Evolutionary conservation across 225 moss, liverwort and hornwort genomes (phyloP), one percentile per base, ranked within the genome.

Genomic region (Polytrichum formosum): DNA sequence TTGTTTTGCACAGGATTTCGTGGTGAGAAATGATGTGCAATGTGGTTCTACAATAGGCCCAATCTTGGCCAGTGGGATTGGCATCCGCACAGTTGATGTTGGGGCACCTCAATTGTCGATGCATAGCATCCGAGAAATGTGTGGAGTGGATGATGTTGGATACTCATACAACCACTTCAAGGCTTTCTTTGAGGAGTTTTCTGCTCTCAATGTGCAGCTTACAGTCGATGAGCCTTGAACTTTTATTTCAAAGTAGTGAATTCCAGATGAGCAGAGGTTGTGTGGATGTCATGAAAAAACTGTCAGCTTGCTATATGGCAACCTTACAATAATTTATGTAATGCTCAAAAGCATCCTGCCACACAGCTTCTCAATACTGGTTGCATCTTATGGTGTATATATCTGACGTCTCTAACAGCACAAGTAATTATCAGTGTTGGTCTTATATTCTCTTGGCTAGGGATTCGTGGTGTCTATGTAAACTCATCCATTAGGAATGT

Each of bases 21-120:
- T 94, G 30, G 88, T 98, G 65, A 88, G 94, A 53, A 98, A 98
- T 69, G 98, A 98, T 65, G 87, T 94, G 94, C 70, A 76, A 26
- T 98, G 98, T 75, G 98, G 98, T 73, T 94, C 94, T 70, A 98
- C 98, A 9, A 98, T 98, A 70, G 98, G 98, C n/a, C 98, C 98
- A 25, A 98, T 94, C 26, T 73, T 98, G 78, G 98, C 98, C 25
- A 94, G 94, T 64, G 90, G 91, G 53, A 87, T 91, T 28, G 98
- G 98, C 61, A 90, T 98, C 63, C 89, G 94, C 21, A 98, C 98
- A 21, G 94, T 98, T 21, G 98, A 98, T 76, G 91, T 94, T 10
- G 98, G 98, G 46, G 85, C 92, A 64, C 94, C 98, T 37, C 98
- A 98, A 71, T 78, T 98, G 67, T 89, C 98, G 30, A 98, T 98